Conservation (phyloP, 2,329 filamentous ascomycete genomes). For the Plenodomus tracheiphilus region DNA sequence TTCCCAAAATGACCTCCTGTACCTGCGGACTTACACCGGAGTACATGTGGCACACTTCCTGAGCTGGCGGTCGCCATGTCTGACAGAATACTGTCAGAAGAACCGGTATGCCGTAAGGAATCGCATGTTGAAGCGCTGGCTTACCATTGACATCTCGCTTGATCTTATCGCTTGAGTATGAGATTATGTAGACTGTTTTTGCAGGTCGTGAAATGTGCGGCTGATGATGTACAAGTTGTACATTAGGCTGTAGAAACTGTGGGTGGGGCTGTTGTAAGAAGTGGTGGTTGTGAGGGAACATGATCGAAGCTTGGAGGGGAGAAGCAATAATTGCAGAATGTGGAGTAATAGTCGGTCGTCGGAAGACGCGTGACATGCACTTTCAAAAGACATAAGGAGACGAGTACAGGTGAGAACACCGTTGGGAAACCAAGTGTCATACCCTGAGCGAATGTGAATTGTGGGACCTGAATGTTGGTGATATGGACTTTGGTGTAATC, state of each 20-base stretch:
- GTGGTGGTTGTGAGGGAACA: not conserved
- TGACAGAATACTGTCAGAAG: conserved; percentile 6
- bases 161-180: conserved; percentile 3
- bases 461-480: too few relatives aligned
- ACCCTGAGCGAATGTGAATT: too few relatives aligned
- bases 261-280: not conserved
- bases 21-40: conserved; percentile 15
- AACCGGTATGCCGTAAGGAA: not conserved
- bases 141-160: not conserved
- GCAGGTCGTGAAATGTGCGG: not conserved
- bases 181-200: not conserved
- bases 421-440: too few relatives aligned
- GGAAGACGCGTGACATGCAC: too few relatives aligned
- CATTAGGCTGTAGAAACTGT: not conserved
- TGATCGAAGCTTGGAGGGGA: not conserved
- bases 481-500: too few relatives aligned
- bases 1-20: conserved; percentile 13
- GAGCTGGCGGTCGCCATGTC: conserved; percentile 9
- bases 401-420: too few relatives aligned
- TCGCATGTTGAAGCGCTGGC: not conserved
- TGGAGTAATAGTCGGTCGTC: too few relatives aligned
- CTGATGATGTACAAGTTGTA: not conserved
- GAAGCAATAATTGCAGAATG: too few relatives aligned
- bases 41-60: conserved; percentile 11
- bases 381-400: too few relatives aligned